Percentiles rank a stretch among this genome's conserved stretches.
These are phyloP conservation scores for Drechslerella coelobrocha DNA, from an alignment of 2,329 filamentous ascomycete genomes.

Conservation along the genomic window DNA sequence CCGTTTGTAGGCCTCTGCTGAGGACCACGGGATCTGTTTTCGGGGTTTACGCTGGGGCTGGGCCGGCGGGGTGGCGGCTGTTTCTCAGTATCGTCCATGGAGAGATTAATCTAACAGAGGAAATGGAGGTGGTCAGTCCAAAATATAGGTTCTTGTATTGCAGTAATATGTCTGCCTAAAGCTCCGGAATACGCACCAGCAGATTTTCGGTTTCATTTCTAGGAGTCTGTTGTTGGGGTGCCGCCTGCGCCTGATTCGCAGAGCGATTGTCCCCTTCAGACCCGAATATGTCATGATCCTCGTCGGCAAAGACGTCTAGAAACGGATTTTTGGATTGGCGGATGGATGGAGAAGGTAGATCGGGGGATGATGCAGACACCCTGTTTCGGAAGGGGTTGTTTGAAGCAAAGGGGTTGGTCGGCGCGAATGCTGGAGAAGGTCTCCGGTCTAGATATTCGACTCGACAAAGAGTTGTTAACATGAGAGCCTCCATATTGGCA, in stretches of 20 bases:
- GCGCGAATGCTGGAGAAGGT: slow-evolving; percentile 53
- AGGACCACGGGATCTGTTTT: slow-evolving; percentile 45
- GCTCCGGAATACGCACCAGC: slow-evolving; percentile 23
- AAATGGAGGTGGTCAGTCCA: slow-evolving; percentile 10
- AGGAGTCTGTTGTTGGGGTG: slow-evolving; percentile 29
- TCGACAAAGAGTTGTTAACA: no score
- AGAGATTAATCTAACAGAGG: slow-evolving; percentile 36
- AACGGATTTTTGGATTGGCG: slow-evolving; percentile 55
- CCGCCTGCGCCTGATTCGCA: slow-evolving; percentile 14
- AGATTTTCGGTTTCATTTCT: slow-evolving; percentile 43
- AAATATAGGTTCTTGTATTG: background rate
- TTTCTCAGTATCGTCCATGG: slow-evolving; percentile 43
- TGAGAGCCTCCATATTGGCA: no score
- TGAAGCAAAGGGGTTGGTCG: slow-evolving; percentile 53
- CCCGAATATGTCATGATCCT: slow-evolving; percentile 53
- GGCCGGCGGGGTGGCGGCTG: slow-evolving; percentile 34
- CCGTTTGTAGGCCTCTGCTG: slow-evolving; percentile 32
- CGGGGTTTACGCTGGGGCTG: slow-evolving; percentile 33
- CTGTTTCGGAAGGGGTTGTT: slow-evolving; percentile 56
- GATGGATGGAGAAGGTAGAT: slow-evolving; percentile 52
- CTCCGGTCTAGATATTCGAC: slow-evolving; percentile 52
- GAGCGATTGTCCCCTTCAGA: slow-evolving; percentile 32
- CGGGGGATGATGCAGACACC: slow-evolving; percentile 53
- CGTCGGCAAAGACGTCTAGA: slow-evolving; percentile 55
- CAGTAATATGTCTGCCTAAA: background rate